Evolutionary conservation across 257 asterid species (phyloP).

Genomic region (Scutellaria barbata): DNA sequence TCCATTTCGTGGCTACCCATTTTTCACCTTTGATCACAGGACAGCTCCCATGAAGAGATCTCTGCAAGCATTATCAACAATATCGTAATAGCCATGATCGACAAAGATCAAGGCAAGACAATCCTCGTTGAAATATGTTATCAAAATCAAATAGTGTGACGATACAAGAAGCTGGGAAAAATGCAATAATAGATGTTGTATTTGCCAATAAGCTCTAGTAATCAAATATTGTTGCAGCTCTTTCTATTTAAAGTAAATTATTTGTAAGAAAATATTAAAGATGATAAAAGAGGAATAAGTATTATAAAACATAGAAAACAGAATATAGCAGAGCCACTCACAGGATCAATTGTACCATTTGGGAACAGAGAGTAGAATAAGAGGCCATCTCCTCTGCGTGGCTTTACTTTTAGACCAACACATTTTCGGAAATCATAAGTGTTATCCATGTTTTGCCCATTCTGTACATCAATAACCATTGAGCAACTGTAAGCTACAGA

Average conservation of each 20-base stretch:
- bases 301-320: slow-evolving; percentile 15
- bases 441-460: slow-evolving; percentile 69
- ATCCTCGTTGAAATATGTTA: background rate
- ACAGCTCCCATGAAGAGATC: slow-evolving; percentile 95
- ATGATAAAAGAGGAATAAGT: slow-evolving; percentile 1
- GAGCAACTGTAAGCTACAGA: slow-evolving; percentile 3
- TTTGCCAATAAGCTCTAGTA: background rate
- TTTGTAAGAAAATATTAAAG: background rate
- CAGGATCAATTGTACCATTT: slow-evolving; percentile 90
- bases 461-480: slow-evolving; percentile 55
- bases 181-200: background rate
- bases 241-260: too few species aligned
- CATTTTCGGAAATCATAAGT: slow-evolving; percentile 68
- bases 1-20: slow-evolving; percentile 99
- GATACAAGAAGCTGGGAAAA: background rate
- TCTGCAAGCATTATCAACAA: slow-evolving; percentile 41
- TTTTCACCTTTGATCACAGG: slow-evolving; percentile 86
- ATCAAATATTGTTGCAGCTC: background rate
- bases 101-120: background rate
- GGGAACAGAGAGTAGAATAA: slow-evolving; percentile 80
- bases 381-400: slow-evolving; percentile 92
- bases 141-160: background rate
- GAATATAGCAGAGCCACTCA: slow-evolving; percentile 46
- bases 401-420: slow-evolving; percentile 84
- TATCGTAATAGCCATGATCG: background rate